Evolutionary conservation across 306 rosid genomes (phyloP).

Genomic region (Vigna mungo): DNA sequence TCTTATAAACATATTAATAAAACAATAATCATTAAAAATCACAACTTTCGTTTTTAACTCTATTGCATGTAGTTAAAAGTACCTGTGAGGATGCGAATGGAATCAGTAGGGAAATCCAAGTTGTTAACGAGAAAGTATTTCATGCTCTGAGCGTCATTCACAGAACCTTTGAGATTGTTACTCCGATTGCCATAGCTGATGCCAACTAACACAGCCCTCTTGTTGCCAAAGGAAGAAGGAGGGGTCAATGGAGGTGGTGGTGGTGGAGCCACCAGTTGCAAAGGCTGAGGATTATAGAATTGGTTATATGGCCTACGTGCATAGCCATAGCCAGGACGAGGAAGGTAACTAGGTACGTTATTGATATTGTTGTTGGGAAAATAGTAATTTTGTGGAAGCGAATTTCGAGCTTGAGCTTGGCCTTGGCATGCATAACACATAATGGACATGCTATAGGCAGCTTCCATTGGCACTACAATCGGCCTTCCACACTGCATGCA

Average conservation of each 20-base stretch:
- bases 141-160: constrained; percentile 60
- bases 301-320: not conserved
- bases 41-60: too few species aligned
- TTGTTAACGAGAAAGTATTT: constrained; percentile 57
- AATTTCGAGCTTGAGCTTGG: not conserved
- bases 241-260: constrained; percentile 18
- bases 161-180: constrained; percentile 52
- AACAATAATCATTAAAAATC: too few species aligned
- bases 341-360: too few species aligned
- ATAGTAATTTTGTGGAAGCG: not conserved
- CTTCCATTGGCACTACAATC: constrained; percentile 34
- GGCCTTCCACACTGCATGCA: constrained; percentile 45
- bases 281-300: not conserved
- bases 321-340: not conserved
- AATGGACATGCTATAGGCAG: constrained; percentile 15
- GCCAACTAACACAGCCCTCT: constrained; percentile 50
- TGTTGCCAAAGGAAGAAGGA: constrained; percentile 49
- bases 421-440: constrained; percentile 38
- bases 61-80: not conserved
- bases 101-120: constrained; percentile 55
- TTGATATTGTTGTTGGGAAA: not conserved
- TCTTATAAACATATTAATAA: too few species aligned
- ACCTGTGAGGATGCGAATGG: constrained; percentile 71
- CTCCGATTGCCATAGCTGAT: constrained; percentile 23
- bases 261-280: not conserved